phyloP scores from a whole-genome alignment of 2,329 filamentous ascomycete species.

The Ophiocordyceps sinensis region DNA sequence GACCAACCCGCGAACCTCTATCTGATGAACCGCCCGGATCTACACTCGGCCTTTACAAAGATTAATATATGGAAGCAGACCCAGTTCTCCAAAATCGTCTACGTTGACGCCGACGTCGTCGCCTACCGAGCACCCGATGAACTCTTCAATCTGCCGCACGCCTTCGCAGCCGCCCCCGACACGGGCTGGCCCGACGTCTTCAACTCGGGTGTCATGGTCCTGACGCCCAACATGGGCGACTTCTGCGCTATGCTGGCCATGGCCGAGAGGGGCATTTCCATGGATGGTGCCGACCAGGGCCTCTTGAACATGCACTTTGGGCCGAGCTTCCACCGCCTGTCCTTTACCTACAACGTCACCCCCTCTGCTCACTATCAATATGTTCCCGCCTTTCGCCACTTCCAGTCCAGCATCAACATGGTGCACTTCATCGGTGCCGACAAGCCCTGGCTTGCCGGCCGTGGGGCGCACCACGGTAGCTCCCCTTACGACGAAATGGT shows the following conservation, averaged over 20 bases:
- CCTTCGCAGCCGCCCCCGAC: conserved; percentile 68
- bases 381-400: conserved; percentile 84
- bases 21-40: conserved; percentile 81
- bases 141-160: conserved; percentile 54
- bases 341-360: conserved; percentile 95
- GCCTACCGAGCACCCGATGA: conserved; percentile 83
- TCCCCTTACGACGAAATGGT: conserved; percentile 71
- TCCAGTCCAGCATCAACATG: conserved; percentile 76
- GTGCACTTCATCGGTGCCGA: conserved; percentile 87
- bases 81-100: conserved; percentile 85
- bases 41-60: conserved; percentile 92
- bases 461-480: conserved; percentile 35
- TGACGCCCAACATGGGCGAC: conserved; percentile 74
- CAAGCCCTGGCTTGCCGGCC: conserved; percentile 73
- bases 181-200: conserved; percentile 97
- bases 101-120: conserved; percentile 90
- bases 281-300: conserved; percentile 94
- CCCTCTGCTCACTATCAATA: conserved; percentile 97
- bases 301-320: conserved; percentile 90
- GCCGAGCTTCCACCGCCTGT: conserved; percentile 69
- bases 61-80: conserved; percentile 85
- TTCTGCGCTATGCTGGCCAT: conserved; percentile 75
- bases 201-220: conserved; percentile 94
- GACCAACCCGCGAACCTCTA: conserved; percentile 66
- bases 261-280: conserved; percentile 77